Evolutionary conservation across 805 yeast genomes (phyloP).

Genomic region (Candida railenensis): DNA sequence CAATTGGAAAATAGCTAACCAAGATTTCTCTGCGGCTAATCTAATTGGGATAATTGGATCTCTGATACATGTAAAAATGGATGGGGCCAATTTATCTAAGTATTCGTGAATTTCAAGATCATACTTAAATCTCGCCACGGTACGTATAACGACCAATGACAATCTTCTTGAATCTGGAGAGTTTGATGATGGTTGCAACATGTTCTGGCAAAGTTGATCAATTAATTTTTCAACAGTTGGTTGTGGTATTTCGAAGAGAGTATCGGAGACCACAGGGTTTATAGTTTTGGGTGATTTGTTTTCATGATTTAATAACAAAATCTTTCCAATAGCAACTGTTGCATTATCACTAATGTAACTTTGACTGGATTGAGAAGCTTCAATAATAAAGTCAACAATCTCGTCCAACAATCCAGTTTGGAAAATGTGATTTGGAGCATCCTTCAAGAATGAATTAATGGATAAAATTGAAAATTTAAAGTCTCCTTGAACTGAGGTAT

Average conservation of each 20-base stretch:
- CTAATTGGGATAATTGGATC: conserved; percentile 90
- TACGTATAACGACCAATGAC: conserved; percentile 71
- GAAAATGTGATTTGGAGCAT: conserved; percentile 67
- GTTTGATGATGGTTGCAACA: conserved; percentile 53
- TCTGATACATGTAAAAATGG: conserved; percentile 79
- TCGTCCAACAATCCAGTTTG: conserved; percentile 49
- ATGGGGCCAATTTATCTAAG: conserved; percentile 59
- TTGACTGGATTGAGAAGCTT: conserved; percentile 40
- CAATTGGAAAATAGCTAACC: conserved; percentile 65
- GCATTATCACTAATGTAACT: conserved; percentile 72
- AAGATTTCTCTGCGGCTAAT: conserved; percentile 91
- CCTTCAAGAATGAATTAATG: conserved; percentile 75
- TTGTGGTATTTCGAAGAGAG: conserved; percentile 39
- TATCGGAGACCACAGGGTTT: conserved; percentile 8
- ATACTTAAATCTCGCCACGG: conserved; percentile 64
- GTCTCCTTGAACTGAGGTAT: conserved; percentile 46
- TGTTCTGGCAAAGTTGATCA: conserved; percentile 47
- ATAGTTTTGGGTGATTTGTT: conserved; percentile 21
- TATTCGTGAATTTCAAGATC: conserved; percentile 50
- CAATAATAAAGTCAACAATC: conserved; percentile 48
- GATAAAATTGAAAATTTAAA: conserved; percentile 63
- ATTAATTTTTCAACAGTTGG: conserved; percentile 44
- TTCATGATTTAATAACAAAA: conserved; percentile 55
- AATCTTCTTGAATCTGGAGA: conserved; percentile 80
- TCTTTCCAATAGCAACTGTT: conserved; percentile 77